Conservation (phyloP, 2,329 filamentous ascomycete species). For the Didymella pinodella region DNA sequence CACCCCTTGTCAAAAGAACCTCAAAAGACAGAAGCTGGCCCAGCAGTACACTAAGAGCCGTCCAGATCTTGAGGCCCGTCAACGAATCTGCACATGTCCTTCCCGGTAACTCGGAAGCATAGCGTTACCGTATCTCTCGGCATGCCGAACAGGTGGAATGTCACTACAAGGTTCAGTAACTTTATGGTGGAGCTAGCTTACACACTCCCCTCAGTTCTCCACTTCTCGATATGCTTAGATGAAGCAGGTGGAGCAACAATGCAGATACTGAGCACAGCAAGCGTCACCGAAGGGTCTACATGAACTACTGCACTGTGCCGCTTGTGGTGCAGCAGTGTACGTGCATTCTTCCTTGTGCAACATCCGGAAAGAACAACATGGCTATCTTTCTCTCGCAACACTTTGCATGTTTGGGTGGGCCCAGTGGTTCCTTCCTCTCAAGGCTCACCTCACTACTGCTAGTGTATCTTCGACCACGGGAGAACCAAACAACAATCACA, state of each 20-base stretch:
- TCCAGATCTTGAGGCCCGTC: neutral
- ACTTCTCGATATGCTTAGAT: constrained; percentile 6
- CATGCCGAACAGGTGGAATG: constrained; percentile 5
- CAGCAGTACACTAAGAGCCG: neutral
- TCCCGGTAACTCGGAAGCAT: neutral
- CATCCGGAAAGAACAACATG: neutral
- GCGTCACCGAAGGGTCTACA: neutral
- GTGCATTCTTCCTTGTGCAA: neutral
- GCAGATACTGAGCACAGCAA: constrained; percentile 7
- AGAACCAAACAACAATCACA: neutral
- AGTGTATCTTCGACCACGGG: neutral
- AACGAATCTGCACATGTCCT: neutral
- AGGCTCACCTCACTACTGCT: neutral
- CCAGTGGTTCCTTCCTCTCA: neutral
- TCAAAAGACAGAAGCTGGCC: neutral
- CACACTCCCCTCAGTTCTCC: neutral
- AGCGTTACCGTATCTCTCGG: constrained; percentile 1
- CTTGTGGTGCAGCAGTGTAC: constrained; percentile 5
- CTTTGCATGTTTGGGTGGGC: neutral
- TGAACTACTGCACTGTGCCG: constrained; percentile 13
- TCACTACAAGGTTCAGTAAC: neutral
- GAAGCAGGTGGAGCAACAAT: constrained; percentile 6
- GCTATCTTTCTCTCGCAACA: neutral
- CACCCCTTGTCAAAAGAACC: neutral
- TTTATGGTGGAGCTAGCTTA: constrained; percentile 7